These are phyloP conservation scores for Pseudogymnoascus sp. DNA, from an alignment of 2,329 filamentous ascomycete species.

Conservation along the genomic window DNA sequence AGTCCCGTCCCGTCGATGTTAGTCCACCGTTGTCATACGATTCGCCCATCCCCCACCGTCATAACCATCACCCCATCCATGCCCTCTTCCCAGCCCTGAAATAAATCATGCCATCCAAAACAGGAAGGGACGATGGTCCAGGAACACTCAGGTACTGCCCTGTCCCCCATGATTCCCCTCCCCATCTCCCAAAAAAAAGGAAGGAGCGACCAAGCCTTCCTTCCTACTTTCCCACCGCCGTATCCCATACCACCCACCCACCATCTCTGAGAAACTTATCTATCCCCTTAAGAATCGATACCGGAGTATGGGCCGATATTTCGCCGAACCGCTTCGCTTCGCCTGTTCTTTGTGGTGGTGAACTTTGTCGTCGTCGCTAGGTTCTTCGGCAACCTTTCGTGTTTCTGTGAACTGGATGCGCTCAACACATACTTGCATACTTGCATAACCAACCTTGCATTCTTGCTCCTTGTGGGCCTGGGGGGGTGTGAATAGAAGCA, in stretches of 20 bases:
- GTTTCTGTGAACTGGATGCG: neutral
- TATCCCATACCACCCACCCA: neutral
- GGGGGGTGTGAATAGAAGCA: neutral
- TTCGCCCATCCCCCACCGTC: neutral
- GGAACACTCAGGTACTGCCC: neutral
- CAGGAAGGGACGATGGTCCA: neutral
- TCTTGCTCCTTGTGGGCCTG: neutral
- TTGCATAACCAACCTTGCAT: neutral
- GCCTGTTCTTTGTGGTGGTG: constrained; percentile 1
- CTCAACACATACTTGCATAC: neutral
- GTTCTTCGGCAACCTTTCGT: neutral
- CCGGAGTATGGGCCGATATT: neutral
- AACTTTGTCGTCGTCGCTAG: neutral
- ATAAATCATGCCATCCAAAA: neutral
- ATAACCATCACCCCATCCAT: neutral
- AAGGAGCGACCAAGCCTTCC: neutral
- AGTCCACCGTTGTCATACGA: neutral
- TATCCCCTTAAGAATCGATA: neutral
- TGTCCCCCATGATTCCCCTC: neutral
- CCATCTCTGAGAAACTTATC: neutral
- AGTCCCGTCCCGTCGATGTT: neutral
- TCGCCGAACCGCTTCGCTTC: neutral
- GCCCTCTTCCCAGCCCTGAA: neutral
- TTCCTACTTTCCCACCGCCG: neutral
- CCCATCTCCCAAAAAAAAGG: neutral